Percentiles rank a stretch among this genome's conserved stretches.
phyloP scores from a whole-genome alignment of 2,329 filamentous ascomycete genomes.

The Plectosphaerella sp. region DNA sequence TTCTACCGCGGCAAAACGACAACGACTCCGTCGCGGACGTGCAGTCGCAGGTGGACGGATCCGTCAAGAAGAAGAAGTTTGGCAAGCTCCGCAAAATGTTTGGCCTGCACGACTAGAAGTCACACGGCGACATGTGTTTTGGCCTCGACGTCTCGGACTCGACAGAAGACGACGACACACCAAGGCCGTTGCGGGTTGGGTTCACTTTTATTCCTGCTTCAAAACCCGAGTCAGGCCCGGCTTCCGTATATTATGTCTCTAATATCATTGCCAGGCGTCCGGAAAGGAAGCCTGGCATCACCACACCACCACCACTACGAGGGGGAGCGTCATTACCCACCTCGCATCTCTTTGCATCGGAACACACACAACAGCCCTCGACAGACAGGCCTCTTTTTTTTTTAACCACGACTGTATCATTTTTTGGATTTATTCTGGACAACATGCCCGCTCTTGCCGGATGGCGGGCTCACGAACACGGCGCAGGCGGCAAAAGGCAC shows the following conservation, averaged over 20 bases:
- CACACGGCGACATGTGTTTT: background rate
- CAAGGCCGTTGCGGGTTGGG: background rate
- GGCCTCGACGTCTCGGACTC: background rate
- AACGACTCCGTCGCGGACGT: slow-evolving; percentile 4
- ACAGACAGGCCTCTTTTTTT: background rate
- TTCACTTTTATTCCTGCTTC: background rate
- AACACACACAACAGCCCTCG: background rate
- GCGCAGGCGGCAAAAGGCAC: background rate
- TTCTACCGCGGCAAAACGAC: slow-evolving; percentile 2
- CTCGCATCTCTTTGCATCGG: no score
- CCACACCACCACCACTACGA: background rate
- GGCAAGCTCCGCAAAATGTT: slow-evolving; percentile 62
- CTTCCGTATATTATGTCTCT: background rate
- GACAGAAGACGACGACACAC: background rate
- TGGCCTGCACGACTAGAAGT: slow-evolving; percentile 38
- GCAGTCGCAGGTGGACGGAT: slow-evolving; percentile 9
- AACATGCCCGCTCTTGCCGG: background rate
- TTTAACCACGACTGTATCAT: background rate
- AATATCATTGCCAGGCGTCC: background rate
- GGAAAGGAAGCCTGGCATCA: background rate
- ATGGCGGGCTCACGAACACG: background rate
- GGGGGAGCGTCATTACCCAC: no score
- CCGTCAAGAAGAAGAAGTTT: slow-evolving; percentile 54
- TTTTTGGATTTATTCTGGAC: background rate
- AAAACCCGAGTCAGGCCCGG: background rate